These are phyloP conservation scores for Bruguiera hainesii DNA, from an alignment of 441 rosid genomes.

Conservation along the genomic window DNA sequence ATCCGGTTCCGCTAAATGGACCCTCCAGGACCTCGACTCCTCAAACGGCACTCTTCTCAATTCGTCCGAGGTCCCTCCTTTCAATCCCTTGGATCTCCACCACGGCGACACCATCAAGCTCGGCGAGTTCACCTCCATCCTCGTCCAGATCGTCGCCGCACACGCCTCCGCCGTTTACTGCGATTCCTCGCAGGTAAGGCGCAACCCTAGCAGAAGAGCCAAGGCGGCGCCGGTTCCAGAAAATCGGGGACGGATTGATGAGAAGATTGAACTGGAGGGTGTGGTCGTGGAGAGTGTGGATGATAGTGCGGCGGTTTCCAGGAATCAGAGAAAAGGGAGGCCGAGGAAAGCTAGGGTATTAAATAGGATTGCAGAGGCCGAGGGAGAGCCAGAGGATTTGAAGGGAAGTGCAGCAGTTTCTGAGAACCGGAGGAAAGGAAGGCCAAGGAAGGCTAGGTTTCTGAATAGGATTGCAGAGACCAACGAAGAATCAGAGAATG, in stretches of 20 bases:
- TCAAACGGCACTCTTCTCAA: constrained; percentile 75
- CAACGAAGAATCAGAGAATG: background rate
- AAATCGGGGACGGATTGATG: constrained; percentile 9
- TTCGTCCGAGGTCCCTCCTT: constrained; percentile 31
- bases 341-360: constrained; percentile 24
- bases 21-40: constrained; percentile 60
- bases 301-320: background rate
- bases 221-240: constrained; percentile 12
- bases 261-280: background rate
- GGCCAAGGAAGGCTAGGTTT: constrained; percentile 25
- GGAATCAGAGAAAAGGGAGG: constrained; percentile 28
- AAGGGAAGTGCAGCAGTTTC: background rate
- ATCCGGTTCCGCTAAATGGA: constrained; percentile 52
- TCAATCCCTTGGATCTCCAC: constrained; percentile 33
- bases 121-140: constrained; percentile 52
- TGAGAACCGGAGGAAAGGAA: constrained; percentile 26
- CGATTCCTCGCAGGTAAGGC: constrained; percentile 23
- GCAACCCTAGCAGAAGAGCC: constrained; percentile 34
- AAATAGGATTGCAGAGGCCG: constrained; percentile 8
- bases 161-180: background rate
- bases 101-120: constrained; percentile 54
- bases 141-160: constrained; percentile 24
- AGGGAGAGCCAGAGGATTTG: background rate
- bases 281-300: background rate
- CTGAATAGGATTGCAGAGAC: constrained; percentile 12